These are phyloP conservation scores for Rubroboletus satanas DNA, from an alignment of 768 basidiomycete genomes.

Conservation along the genomic window DNA sequence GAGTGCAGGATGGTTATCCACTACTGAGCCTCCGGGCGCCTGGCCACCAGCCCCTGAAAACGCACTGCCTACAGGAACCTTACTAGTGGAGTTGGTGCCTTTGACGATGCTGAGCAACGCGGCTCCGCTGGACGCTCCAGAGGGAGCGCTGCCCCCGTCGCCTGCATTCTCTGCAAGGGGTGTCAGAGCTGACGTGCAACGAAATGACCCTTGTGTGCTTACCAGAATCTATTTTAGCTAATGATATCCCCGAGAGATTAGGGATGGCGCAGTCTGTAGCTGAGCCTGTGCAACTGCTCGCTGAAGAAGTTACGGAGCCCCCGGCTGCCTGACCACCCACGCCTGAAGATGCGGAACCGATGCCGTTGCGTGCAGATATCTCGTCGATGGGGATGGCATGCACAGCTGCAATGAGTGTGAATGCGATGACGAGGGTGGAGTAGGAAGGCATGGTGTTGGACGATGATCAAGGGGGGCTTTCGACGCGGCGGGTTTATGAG, in stretches of 20 bases:
- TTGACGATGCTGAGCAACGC: background rate
- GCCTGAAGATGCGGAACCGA: conserved; percentile 11
- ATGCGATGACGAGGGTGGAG: conserved; percentile 19
- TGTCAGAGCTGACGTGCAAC: background rate
- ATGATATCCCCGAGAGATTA: background rate
- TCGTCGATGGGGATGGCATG: conserved; percentile 28
- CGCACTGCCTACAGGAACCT: conserved; percentile 6
- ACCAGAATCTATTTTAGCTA: conserved; percentile 12
- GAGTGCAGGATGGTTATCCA: conserved; percentile 17
- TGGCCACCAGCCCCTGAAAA: conserved; percentile 8
- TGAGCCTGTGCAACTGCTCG: conserved; percentile 4
- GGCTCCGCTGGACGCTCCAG: conserved; percentile 1
- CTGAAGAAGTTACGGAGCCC: conserved; percentile 28
- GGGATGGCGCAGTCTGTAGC: background rate
- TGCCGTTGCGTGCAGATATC: conserved; percentile 12
- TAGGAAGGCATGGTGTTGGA: conserved; percentile 25
- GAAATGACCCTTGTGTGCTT: background rate
- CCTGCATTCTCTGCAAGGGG: conserved; percentile 11
- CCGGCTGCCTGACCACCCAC: conserved; percentile 34
- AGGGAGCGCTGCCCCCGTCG: conserved; percentile 3
- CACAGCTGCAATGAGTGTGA: conserved; percentile 23
- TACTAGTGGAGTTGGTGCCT: background rate
- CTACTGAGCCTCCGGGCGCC: conserved; percentile 7
- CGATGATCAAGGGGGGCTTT: conserved; percentile 8
- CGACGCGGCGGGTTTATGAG: conserved; percentile 9